Evolutionary conservation across 2,329 filamentous ascomycete genomes (phyloP), one percentile per base, ranked within the genome.

Genomic region (Metarhizium anisopliae): DNA sequence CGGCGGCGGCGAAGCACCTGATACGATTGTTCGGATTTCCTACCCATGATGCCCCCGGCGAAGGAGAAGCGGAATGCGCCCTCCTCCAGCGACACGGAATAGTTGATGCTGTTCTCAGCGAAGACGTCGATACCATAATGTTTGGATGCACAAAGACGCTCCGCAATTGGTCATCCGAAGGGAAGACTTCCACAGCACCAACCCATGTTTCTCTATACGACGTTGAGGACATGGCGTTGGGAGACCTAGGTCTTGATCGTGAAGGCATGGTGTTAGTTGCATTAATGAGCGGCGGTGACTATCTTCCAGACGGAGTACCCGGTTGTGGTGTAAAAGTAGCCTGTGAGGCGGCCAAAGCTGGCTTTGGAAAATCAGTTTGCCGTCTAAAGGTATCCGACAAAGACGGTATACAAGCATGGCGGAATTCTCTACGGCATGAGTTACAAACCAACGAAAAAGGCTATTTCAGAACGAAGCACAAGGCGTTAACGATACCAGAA

Each of bases 121-220:
- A 99, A 68, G 94, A 99, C 75, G 91, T 96, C 47, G 94, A 99
- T 68, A 94, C 93, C 2, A 82, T 97, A 64, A 97, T 97, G 93
- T 97, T 97, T 72, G 94, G 94, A 1, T 94, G 90, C 60, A 85
- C 82, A 0, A 73, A 83, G 42, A 93, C 88, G 0, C 73, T 96
- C 47, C 81, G 90, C 52, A 93, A 90, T 64, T 96, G 90, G 85
- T 89, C 89, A 0, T 80, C 88, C 3, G 90, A 95, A 66, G 79
- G 77, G 13, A 79, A 76, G 49, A 79, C 76, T n/a, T 74, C 77
- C 62, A 88, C 87, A 59, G 75, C 77, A 0, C 89, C 91, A 0
- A 96, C 93, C 0, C 94, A 97, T 65, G 86, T 97, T 54, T 89
- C 86, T 47, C 74, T 95, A 51, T 95, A 96, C 67, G 83, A 90